Conservation (phyloP, 768 basidiomycete species). For the Leccinum subgranulosum region DNA sequence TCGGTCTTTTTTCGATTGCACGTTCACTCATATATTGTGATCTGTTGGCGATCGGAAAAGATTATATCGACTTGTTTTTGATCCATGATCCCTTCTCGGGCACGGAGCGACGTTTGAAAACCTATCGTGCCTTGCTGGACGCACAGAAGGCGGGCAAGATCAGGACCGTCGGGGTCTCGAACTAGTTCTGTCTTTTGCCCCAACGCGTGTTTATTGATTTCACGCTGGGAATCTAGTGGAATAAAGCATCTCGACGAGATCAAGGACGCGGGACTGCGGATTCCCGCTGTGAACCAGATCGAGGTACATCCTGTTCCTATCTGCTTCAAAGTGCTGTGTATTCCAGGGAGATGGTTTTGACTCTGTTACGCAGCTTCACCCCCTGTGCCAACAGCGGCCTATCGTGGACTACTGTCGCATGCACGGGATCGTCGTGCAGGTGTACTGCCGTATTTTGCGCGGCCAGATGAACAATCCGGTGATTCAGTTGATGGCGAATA, state of each 20-base stretch:
- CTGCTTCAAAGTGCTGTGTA: neutral
- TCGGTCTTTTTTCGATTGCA: neutral
- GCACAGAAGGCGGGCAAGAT: conserved; percentile 62
- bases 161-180: conserved; percentile 73
- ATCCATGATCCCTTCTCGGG: conserved; percentile 76
- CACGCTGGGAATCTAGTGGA: conserved; percentile 38
- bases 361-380: conserved; percentile 55
- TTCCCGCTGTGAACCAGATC: conserved; percentile 78
- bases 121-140: conserved; percentile 67
- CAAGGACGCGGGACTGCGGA: conserved; percentile 52
- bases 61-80: conserved; percentile 70
- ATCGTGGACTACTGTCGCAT: conserved; percentile 73
- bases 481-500: conserved; percentile 52
- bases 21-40: neutral
- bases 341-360: neutral
- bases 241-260: conserved; percentile 68
- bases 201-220: neutral
- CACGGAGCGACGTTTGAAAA: conserved; percentile 58
- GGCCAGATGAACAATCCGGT: conserved; percentile 52
- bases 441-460: conserved; percentile 74
- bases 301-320: conserved; percentile 47
- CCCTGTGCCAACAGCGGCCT: conserved; percentile 75
- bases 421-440: conserved; percentile 62
- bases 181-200: conserved; percentile 55
- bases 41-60: conserved; percentile 27